These are phyloP conservation scores for Cyberlindnera nakhonratchasimensis DNA, from an alignment of 805 yeast species.

Conservation along the genomic window DNA sequence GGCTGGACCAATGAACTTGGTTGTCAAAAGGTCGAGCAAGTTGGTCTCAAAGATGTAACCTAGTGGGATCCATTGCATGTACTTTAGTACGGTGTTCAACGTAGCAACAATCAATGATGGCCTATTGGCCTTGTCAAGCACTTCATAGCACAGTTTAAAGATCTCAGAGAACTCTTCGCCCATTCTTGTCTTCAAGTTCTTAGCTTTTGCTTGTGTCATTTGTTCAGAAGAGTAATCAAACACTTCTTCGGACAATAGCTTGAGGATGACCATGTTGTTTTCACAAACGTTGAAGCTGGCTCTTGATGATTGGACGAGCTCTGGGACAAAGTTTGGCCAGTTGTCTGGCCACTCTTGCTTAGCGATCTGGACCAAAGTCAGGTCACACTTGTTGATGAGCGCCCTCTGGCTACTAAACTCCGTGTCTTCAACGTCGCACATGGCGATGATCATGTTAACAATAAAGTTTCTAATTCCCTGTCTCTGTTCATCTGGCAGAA, in stretches of 20 bases:
- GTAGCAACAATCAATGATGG: conserved; percentile 84
- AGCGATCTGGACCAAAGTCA: conserved; percentile 88
- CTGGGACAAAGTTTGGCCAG: conserved; percentile 97
- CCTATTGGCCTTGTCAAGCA: conserved; percentile 82
- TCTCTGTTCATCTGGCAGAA: conserved; percentile 83
- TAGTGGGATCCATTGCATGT: conserved; percentile 91
- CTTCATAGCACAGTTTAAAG: conserved; percentile 89
- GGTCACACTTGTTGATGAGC: conserved; percentile 86
- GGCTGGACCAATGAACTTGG: conserved; percentile 71
- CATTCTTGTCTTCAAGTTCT: conserved; percentile 77
- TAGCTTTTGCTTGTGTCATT: conserved; percentile 94
- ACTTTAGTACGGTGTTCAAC: conserved; percentile 73
- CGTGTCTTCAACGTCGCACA: conserved; percentile 83
- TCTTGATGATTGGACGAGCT: conserved; percentile 78
- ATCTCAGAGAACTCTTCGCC: conserved; percentile 89
- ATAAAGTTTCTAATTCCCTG: conserved; percentile 91
- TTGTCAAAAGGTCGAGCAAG: conserved; percentile 64
- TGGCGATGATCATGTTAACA: conserved; percentile 87
- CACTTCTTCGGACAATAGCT: conserved; percentile 89
- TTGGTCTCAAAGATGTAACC: conserved; percentile 89
- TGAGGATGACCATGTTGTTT: conserved; percentile 91
- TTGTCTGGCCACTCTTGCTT: conserved; percentile 99
- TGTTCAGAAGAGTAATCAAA: conserved; percentile 95
- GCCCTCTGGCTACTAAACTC: conserved; percentile 71
- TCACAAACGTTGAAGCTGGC: conserved; percentile 93